Conservation (phyloP, 2,329 filamentous ascomycete genomes). For the Aspergillus costaricaensis region DNA sequence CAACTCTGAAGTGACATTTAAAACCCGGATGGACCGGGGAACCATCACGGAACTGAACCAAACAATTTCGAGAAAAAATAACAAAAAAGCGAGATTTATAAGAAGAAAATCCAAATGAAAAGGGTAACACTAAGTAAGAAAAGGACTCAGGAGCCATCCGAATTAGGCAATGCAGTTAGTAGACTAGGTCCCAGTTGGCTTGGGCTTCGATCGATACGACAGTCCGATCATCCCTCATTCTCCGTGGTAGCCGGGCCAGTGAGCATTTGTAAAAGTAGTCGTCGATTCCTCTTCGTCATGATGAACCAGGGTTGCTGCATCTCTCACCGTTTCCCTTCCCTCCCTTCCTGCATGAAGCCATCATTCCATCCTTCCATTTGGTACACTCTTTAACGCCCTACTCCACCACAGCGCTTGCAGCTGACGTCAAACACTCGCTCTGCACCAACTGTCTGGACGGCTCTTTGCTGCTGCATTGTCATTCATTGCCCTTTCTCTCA, state of each 20-base stretch:
- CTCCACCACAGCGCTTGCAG: not conserved
- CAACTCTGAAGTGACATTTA: too few relatives aligned
- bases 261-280: not conserved
- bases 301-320: not conserved
- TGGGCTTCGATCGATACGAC: not conserved
- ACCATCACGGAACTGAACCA: not conserved
- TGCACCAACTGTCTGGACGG: not conserved
- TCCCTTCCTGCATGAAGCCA: not conserved
- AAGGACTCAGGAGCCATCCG: not conserved
- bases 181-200: not conserved
- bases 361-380: not conserved
- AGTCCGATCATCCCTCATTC: not conserved
- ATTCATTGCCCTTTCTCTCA: not conserved
- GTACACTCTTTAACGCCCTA: not conserved
- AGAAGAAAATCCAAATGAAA: too few relatives aligned
- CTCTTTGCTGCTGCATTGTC: not conserved
- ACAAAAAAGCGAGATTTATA: too few relatives aligned
- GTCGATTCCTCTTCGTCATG: not conserved
- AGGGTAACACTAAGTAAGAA: not conserved
- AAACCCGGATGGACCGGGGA: too few relatives aligned
- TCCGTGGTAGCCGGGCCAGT: not conserved
- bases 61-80: too few relatives aligned
- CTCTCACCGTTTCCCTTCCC: not conserved
- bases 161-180: not conserved
- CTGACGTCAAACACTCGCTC: constrained; percentile 4